Evolutionary conservation across 2,329 filamentous ascomycete genomes (phyloP).

Genomic region (Tricladium varicosporioides): DNA sequence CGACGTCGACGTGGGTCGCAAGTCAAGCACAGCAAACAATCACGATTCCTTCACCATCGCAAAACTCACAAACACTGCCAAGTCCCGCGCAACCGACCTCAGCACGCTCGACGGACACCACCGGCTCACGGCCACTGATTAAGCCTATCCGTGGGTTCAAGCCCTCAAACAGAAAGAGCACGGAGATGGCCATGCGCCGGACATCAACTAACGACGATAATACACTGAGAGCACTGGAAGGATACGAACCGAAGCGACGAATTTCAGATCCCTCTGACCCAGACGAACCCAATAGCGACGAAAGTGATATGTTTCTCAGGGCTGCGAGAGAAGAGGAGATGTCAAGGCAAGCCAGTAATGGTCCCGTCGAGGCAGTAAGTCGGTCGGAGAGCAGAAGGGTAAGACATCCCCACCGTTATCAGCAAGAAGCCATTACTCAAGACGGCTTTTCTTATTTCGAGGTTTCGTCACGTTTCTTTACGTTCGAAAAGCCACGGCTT

Average conservation of each 20-base stretch:
- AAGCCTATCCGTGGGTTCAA: conserved; percentile 31
- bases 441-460: conserved; percentile 7
- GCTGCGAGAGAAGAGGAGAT: conserved; percentile 33
- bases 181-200: conserved; percentile 25
- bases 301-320: conserved; percentile 33
- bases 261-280: conserved; percentile 18
- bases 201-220: conserved; percentile 26
- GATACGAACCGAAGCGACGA: conserved; percentile 14
- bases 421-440: not conserved
- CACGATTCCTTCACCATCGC: conserved; percentile 12
- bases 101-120: conserved; percentile 9
- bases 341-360: conserved; percentile 17
- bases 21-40: conserved; percentile 22
- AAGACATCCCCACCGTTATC: conserved; percentile 9
- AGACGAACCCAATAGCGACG: conserved; percentile 32
- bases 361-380: conserved; percentile 12
- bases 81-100: conserved; percentile 13
- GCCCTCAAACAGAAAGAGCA: conserved; percentile 25
- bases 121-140: conserved; percentile 22
- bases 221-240: conserved; percentile 29
- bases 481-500: conserved; percentile 16
- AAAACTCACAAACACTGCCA: conserved; percentile 8
- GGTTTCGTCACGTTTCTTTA: conserved; percentile 7
- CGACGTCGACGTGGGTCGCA: conserved; percentile 29
- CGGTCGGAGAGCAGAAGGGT: conserved; percentile 27